A percentile compares a stretch with the other conserved stretches of the same genome.
Evolutionary conservation across 768 basidiomycete genomes (phyloP).

Genomic region (Hypsizygus marmoreus): DNA sequence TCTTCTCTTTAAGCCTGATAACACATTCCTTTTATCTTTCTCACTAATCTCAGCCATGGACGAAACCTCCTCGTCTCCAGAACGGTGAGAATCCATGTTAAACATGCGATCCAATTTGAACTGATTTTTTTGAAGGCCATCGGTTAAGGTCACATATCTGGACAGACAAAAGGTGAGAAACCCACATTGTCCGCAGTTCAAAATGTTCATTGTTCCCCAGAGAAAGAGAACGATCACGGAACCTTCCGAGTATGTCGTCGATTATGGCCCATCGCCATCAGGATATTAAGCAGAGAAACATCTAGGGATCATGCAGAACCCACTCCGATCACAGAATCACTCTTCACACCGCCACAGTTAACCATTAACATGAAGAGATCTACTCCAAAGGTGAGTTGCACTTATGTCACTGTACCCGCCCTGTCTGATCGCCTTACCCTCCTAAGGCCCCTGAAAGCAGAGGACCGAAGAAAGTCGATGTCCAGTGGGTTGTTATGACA

Average conservation of each 20-base stretch:
- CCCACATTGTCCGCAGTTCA: conserved; percentile 2
- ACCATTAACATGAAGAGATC: neutral
- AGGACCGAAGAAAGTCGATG: conserved; percentile 23
- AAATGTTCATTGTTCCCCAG: conserved; percentile 19
- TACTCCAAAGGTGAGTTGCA: conserved; percentile 8
- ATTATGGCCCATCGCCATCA: neutral
- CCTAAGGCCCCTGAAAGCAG: conserved; percentile 22
- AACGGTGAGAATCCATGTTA: conserved; percentile 13
- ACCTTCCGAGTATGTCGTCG: conserved; percentile 17
- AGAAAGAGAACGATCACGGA: conserved; percentile 25
- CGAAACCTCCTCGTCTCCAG: conserved; percentile 13
- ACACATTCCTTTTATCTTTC: conserved; percentile 20
- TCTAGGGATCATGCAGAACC: conserved; percentile 13
- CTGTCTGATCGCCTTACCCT: neutral
- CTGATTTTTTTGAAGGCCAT: conserved; percentile 12
- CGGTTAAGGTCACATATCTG: conserved; percentile 33
- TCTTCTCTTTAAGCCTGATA: neutral
- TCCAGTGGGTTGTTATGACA: conserved; percentile 18
- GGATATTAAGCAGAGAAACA: conserved; percentile 2
- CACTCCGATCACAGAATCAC: conserved; percentile 6
- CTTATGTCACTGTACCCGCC: neutral
- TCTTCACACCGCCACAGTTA: no score
- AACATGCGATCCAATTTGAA: neutral
- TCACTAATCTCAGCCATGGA: conserved; percentile 13
- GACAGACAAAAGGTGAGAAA: conserved; percentile 35